Evolutionary conservation across 768 basidiomycete genomes (phyloP).

Genomic region (Pulveroboletus sp.): DNA sequence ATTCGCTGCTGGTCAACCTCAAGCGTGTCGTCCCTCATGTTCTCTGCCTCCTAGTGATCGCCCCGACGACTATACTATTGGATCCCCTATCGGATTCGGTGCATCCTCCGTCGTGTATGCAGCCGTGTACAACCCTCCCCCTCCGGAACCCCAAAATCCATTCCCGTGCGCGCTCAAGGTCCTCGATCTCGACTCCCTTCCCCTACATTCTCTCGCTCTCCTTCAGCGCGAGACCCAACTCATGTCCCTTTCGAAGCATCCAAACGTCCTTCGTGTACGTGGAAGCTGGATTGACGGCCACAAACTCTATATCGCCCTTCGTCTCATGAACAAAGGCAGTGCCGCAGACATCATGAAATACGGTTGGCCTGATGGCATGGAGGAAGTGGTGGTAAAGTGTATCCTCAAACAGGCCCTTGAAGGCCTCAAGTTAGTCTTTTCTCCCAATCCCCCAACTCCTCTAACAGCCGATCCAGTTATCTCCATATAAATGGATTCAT

Average conservation of each 20-base stretch:
- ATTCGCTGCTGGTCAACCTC: neutral
- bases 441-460: neutral
- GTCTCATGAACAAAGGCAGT: conserved; percentile 86
- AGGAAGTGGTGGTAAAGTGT: conserved; percentile 83
- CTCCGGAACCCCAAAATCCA: conserved; percentile 30
- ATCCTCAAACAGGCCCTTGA: conserved; percentile 81
- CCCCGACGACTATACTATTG: conserved; percentile 68
- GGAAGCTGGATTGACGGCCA: conserved; percentile 85
- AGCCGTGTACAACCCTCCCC: conserved; percentile 56
- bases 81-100: conserved; percentile 81
- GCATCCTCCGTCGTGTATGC: conserved; percentile 89
- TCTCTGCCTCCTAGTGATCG: conserved; percentile 46
- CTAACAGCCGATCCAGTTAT: conserved; percentile 45
- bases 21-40: neutral
- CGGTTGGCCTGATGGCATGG: conserved; percentile 83
- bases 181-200: conserved; percentile 77
- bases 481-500: conserved; percentile 87
- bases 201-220: conserved; percentile 63
- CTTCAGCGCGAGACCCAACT: conserved; percentile 83
- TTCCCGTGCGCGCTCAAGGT: conserved; percentile 83
- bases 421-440: conserved; percentile 70
- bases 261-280: conserved; percentile 88
- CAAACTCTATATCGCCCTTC: conserved; percentile 79
- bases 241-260: conserved; percentile 90
- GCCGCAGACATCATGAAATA: conserved; percentile 82